These are phyloP conservation scores for Pulveroboletus sp. DNA, from an alignment of 768 basidiomycete genomes.

Conservation along the genomic window DNA sequence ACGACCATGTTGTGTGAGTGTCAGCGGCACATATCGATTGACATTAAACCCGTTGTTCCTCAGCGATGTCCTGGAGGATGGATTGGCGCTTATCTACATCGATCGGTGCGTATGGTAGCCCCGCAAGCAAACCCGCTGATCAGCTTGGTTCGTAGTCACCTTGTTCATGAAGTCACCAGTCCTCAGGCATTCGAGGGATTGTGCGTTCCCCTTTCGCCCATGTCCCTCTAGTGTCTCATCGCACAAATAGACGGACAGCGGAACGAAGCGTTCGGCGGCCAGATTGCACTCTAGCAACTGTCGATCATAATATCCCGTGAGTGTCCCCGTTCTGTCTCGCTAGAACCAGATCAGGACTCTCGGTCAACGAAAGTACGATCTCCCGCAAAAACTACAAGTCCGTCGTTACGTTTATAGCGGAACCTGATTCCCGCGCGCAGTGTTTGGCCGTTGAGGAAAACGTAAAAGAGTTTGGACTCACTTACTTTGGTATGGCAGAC, in stretches of 20 bases:
- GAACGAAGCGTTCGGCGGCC: constrained; percentile 73
- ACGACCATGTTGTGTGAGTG: constrained; percentile 88
- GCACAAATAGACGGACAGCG: constrained; percentile 54
- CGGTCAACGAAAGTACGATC: constrained; percentile 44
- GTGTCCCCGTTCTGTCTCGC: constrained; percentile 26
- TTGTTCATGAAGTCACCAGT: constrained; percentile 90
- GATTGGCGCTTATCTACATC: constrained; percentile 78
- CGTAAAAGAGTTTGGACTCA: constrained; percentile 86
- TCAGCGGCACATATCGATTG: constrained; percentile 3
- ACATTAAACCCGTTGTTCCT: constrained; percentile 6
- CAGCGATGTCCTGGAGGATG: constrained; percentile 71
- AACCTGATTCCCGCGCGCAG: constrained; percentile 83
- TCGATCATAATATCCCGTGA: constrained; percentile 86
- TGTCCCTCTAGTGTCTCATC: constrained; percentile 9
- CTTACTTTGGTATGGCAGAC: constrained; percentile 89
- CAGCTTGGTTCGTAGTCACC: constrained; percentile 34
- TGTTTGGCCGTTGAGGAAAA: constrained; percentile 82
- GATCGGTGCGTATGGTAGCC: constrained; percentile 48
- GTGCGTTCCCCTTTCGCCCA: constrained; percentile 35
- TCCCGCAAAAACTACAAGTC: constrained; percentile 73
- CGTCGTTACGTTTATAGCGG: constrained; percentile 69
- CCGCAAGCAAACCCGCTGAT: not conserved
- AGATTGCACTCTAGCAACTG: constrained; percentile 85
- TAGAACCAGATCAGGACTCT: not conserved
- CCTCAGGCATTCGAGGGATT: constrained; percentile 90